Evolutionary conservation across 106 monocot genomes (phyloP).

Genomic region (Dendrobium huoshanense): DNA sequence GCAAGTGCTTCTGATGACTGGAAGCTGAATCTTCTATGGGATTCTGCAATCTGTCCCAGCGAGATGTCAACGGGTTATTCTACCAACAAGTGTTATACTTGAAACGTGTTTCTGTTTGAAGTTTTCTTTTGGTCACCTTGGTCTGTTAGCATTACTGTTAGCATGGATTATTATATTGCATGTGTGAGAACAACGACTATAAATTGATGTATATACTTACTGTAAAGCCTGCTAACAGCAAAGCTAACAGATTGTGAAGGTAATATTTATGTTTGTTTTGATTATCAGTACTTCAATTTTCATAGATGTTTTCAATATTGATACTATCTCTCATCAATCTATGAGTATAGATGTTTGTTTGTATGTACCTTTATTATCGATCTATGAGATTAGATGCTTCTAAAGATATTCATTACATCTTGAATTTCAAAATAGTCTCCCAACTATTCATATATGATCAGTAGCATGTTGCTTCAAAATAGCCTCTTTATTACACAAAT

Average conservation of each 20-base stretch:
- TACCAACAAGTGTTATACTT: conserved; percentile 46
- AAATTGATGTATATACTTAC: conserved; percentile 16
- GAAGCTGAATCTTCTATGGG: conserved; percentile 56
- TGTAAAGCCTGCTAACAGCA: conserved; percentile 25
- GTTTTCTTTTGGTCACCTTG: not conserved
- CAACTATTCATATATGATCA: too few relatives aligned
- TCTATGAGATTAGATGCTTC: not conserved
- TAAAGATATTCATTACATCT: not conserved
- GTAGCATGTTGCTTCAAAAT: too few relatives aligned
- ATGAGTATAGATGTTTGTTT: not conserved
- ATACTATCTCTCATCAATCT: too few relatives aligned
- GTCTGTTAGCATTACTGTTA: conserved; percentile 50
- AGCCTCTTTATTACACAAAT: too few relatives aligned
- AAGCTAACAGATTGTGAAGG: conserved; percentile 34
- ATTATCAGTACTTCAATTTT: not conserved
- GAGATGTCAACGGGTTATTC: conserved; percentile 40
- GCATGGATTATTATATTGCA: conserved; percentile 6
- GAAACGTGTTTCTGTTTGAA: conserved; percentile 5
- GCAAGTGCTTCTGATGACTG: conserved; percentile 48
- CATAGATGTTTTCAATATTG: not conserved
- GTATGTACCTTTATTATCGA: not conserved
- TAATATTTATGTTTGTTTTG: not conserved
- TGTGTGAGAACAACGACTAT: not conserved
- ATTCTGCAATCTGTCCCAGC: conserved; percentile 29
- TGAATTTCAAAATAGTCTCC: not conserved